Evolutionary conservation across 1,139 yeast genomes (phyloP), one percentile per base, ranked within the genome.

Genomic region (Taphrina communis): DNA sequence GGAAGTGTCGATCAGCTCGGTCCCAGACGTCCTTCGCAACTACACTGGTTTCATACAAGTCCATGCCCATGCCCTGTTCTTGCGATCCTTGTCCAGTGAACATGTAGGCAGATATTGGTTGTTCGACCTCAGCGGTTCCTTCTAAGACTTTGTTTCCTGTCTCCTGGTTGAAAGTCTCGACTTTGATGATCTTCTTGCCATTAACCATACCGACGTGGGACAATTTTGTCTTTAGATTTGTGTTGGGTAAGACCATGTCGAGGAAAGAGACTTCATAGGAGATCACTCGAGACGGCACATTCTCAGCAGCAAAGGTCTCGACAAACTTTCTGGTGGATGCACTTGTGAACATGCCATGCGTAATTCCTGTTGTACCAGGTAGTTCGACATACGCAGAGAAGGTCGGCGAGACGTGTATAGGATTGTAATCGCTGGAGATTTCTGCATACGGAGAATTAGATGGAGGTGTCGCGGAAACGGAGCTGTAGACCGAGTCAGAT

Each of bases 41-140:
- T 55, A 86, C 91, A 68, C 97, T 90, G 65, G 91, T 85, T 73
- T 87, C 88, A 81, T 94, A 94, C 78, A 94, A 85, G 80, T 95
- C 99, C 99, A 94, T 94, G 83, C 99, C 99, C 99, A 94, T 94
- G 78, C 98, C 98, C 83, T 95, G 99, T 81, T 95, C 99, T 82
- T 94, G 99, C 71, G 99, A 93, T 79, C 99, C 99, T 84, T 94
- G 99, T 79, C 99, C 99, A 74, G 99, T 94, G 82, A 95, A 94
- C 71, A 94, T 97, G 78, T 90, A 94, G 21, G 99, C 89, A 63
- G 99, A 90, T 70, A 88, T 89, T 65, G 99, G 99, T 82, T 94
- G 99, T 76, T 94, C 98, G 77, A 95, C 93, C 82, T 94, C 99
- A 69, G 99, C 99, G 82, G 92, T 97, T 81, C 98, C 99, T 69